phyloP scores from a whole-genome alignment of 352 stramenopile species.

The Saprolegnia parasitica region DNA sequence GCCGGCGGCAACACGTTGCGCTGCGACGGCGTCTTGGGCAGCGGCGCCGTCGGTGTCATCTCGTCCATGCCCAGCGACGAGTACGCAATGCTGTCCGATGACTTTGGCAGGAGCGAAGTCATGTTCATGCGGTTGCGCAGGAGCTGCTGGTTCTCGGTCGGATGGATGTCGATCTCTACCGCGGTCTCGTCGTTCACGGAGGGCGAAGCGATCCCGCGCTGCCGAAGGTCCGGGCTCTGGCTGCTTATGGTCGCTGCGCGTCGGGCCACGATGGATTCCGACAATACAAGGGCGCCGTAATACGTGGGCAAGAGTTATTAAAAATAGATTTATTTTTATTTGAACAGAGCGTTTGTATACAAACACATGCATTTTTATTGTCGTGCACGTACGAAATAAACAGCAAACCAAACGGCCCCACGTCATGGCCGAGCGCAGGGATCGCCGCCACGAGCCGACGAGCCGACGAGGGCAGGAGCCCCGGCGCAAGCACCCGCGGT shows the following conservation, averaged over 20 bases:
- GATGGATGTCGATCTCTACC: slow-evolving; percentile 4
- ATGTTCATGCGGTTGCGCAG: not conserved
- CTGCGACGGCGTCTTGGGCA: not conserved
- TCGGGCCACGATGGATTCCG: not conserved
- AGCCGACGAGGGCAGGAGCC: no score
- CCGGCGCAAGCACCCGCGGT: no score
- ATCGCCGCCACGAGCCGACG: no score
- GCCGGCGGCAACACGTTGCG: slow-evolving; percentile 37
- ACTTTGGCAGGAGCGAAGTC: not conserved
- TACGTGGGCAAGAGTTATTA: not conserved
- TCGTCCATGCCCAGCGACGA: slow-evolving; percentile 13
- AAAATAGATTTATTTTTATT: no score
- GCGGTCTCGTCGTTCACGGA: not conserved
- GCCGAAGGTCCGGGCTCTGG: slow-evolving; percentile 20
- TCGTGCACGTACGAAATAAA: no score
- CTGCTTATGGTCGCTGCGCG: not conserved
- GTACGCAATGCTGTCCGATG: slow-evolving; percentile 15
- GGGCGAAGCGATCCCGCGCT: not conserved
- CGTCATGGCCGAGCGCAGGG: no score
- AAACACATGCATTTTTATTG: not conserved
- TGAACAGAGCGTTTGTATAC: not conserved
- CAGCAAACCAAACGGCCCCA: no score
- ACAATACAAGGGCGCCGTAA: not conserved
- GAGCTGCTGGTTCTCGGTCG: slow-evolving; percentile 3
- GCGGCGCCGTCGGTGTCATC: not conserved